Evolutionary conservation across 2,329 filamentous ascomycete species (phyloP).

Genomic region (Trichophyton simii): DNA sequence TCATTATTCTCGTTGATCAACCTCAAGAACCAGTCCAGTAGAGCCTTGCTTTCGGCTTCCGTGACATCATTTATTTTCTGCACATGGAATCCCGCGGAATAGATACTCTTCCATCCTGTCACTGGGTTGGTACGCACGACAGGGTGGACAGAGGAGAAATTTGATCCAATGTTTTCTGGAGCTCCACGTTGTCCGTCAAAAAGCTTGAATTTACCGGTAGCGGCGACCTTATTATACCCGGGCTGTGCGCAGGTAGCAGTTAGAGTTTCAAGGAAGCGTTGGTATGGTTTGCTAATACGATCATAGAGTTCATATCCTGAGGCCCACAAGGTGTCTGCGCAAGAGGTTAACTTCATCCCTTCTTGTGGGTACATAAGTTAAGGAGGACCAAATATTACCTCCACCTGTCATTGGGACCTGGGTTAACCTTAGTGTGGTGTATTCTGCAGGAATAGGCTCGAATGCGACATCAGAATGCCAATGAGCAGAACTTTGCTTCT

Average conservation of each 20-base stretch:
- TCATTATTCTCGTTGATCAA: conserved; percentile 32
- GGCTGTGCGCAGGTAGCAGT: conserved; percentile 27
- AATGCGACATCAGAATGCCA: conserved; percentile 43
- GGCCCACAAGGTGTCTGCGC: conserved; percentile 33
- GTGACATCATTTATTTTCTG: conserved; percentile 24
- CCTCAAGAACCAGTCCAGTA: conserved; percentile 26
- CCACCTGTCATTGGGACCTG: conserved; percentile 33
- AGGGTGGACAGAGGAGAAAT: conserved; percentile 37
- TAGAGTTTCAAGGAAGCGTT: conserved; percentile 29
- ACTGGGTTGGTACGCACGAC: conserved; percentile 42
- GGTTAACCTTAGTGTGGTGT: conserved; percentile 35
- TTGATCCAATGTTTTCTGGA: conserved; percentile 44
- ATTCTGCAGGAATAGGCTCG: conserved; percentile 37
- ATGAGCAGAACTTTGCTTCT: conserved; percentile 22
- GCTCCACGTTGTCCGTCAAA: conserved; percentile 33
- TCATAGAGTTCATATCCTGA: conserved; percentile 34
- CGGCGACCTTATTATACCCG: conserved; percentile 22
- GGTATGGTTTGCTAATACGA: conserved; percentile 28
- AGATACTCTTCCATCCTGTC: conserved; percentile 30
- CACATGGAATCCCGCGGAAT: conserved; percentile 23
- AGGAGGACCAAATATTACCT: conserved; percentile 16
- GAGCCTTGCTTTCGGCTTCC: conserved; percentile 21
- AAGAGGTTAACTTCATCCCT: too few species aligned
- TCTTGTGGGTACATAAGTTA: too few species aligned
- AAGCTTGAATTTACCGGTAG: conserved; percentile 21